These are phyloP conservation scores for Incumbomyces delicatus DNA, from an alignment of 2,329 filamentous ascomycete genomes.

Conservation along the genomic window DNA sequence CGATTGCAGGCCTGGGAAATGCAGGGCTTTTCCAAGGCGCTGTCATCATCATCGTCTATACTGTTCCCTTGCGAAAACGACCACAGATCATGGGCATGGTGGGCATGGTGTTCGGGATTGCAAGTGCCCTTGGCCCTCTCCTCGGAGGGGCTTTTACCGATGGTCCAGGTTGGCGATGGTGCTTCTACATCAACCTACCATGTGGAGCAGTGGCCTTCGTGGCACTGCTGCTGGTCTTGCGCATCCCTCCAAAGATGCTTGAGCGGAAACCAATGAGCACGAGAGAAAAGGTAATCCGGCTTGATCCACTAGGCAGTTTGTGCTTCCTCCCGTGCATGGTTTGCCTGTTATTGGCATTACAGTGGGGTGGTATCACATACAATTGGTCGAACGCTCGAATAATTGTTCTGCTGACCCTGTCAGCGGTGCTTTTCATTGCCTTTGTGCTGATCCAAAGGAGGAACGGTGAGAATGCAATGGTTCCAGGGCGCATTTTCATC, in stretches of 20 bases:
- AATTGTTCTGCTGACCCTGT: constrained; percentile 21
- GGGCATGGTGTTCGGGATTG: constrained; percentile 25
- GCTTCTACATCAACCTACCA: constrained; percentile 32
- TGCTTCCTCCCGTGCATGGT: constrained; percentile 20
- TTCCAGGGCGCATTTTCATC: constrained; percentile 29
- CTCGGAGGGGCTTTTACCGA: constrained; percentile 36
- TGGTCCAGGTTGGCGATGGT: constrained; percentile 31
- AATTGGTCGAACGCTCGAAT: constrained; percentile 19
- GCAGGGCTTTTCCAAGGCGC: constrained; percentile 30
- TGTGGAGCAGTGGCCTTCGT: constrained; percentile 28
- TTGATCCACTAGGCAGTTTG: constrained; percentile 20
- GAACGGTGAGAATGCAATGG: constrained; percentile 18
- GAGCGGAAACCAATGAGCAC: constrained; percentile 8
- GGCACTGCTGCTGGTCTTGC: constrained; percentile 24
- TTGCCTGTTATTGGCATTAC: constrained; percentile 21
- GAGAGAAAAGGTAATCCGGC: constrained; percentile 11
- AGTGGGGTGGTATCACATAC: constrained; percentile 21
- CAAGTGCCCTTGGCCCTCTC: constrained; percentile 34
- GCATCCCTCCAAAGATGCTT: constrained; percentile 29
- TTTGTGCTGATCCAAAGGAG: constrained; percentile 23
- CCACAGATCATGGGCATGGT: constrained; percentile 28
- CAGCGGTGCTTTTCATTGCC: constrained; percentile 21
- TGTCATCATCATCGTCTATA: constrained; percentile 31
- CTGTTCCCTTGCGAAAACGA: constrained; percentile 25
- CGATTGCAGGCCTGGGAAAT: constrained; percentile 26